Base-by-base conservation (phyloP, 257 asterid genomes). In the Solanum chilense region DNA sequence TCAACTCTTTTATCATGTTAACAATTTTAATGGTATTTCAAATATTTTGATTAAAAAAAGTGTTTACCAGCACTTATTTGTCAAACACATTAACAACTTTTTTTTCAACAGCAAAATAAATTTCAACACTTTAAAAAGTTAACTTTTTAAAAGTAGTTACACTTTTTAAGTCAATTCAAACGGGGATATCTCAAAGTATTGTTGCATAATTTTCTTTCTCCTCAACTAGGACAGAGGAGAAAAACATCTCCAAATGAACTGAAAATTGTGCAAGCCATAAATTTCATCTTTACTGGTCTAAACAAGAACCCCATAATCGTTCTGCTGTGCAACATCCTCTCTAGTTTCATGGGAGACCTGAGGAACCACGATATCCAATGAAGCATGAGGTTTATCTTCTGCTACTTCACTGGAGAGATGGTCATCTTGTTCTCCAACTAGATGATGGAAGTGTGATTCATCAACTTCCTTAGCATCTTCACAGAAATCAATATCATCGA, bases 311-410 rank as follows among this genome's bases (percentile, higher is more conserved):
- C 86, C 87, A 81, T 88, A 89, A 58, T 91, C 94, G 47, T 84
- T 92, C 86, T 92, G 93, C 88, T 81, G 90, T 9, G 93, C 87
- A 66, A 92, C 91, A 69, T 94, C 98, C 91, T 93, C 97, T 9
- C 92, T 88, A 82, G 88, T 91, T 90, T 90, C 92, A 27, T 91
- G 91, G 39, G 93, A 70, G 71, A 93, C 84, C 62, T 89, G 95
- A 62, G 92, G 94, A 86, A 91, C 92, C 64, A 74, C 47, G 16
- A 86, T 90, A 44, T 85, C 91, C 23, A 88, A 87, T 31, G 89
- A 86, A 33, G 90, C 86, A 90, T 89, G 89, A 37, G 94, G 90
- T 23, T 56, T 89, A n/a, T 80, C 88, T 84, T 90, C 94, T 52
- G 86, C 91, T 5, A 92, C 85, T 84, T 91, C 97, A 82, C 84